Evolutionary conservation across 2,329 filamentous ascomycete genomes (phyloP).

Genomic region (Trichoderma gracile): DNA sequence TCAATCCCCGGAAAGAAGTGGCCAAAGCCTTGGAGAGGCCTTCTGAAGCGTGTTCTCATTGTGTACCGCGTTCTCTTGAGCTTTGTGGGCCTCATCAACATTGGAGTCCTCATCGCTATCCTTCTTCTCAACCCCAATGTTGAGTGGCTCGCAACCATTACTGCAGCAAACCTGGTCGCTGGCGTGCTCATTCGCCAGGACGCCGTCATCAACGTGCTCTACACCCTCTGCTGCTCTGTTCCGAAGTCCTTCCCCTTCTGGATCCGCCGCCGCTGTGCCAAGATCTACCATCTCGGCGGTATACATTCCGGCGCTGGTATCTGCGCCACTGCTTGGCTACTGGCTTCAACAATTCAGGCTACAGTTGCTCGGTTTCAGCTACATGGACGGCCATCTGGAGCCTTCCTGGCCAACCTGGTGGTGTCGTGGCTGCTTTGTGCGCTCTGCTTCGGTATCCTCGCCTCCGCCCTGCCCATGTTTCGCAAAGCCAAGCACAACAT

Average conservation of each 20-base stretch:
- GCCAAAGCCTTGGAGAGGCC: constrained; percentile 41
- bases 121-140: constrained; percentile 39
- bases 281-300: constrained; percentile 55
- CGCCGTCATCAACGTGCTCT: constrained; percentile 53
- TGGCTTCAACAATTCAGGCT: constrained; percentile 45
- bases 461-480: constrained; percentile 63
- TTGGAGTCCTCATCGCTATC: constrained; percentile 49
- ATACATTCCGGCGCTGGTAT: constrained; percentile 53
- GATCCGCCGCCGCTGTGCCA: constrained; percentile 50
- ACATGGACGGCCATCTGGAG: constrained; percentile 30
- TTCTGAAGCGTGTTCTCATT: constrained; percentile 50
- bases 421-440: constrained; percentile 59
- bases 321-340: constrained; percentile 51
- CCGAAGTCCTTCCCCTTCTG: constrained; percentile 49
- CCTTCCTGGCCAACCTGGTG: constrained; percentile 46
- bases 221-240: constrained; percentile 48
- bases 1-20: constrained; percentile 46
- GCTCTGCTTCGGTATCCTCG: constrained; percentile 60
- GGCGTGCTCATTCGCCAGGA: constrained; percentile 57
- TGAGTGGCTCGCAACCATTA: constrained; percentile 45
- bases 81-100: constrained; percentile 52
- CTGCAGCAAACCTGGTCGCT: constrained; percentile 51
- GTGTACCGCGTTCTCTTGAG: constrained; percentile 60
- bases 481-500: constrained; percentile 64
- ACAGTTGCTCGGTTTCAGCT: constrained; percentile 39